Evolutionary conservation across 495 filamentous ascomycete species (phyloP).

Genomic region (Penicillium soppii): DNA sequence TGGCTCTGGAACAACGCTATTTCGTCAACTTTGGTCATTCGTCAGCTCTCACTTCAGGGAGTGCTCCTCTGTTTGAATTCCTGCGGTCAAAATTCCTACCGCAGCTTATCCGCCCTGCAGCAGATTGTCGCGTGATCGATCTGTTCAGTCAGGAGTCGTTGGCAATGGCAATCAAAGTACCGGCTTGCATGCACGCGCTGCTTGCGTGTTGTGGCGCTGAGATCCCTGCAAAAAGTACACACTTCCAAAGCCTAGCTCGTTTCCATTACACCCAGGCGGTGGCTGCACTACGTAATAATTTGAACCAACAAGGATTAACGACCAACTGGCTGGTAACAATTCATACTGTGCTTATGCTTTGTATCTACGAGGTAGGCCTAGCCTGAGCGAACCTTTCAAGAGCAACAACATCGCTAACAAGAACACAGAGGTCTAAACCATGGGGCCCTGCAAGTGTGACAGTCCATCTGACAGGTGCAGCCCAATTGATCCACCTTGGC

Average conservation of each 20-base stretch:
- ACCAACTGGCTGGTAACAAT: slow-evolving; percentile 9
- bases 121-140: slow-evolving; percentile 8
- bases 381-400: background rate
- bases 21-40: background rate
- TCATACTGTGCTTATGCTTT: slow-evolving; percentile 19
- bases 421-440: slow-evolving; percentile 17
- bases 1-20: background rate
- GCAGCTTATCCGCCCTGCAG: slow-evolving; percentile 16
- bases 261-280: slow-evolving; percentile 17
- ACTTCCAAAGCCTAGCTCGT: slow-evolving; percentile 7
- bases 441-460: slow-evolving; percentile 11
- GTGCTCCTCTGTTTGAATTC: slow-evolving; percentile 18
- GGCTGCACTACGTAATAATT: slow-evolving; percentile 4
- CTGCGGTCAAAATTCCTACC: slow-evolving; percentile 16
- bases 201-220: slow-evolving; percentile 25
- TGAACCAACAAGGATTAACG: background rate
- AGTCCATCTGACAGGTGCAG: slow-evolving; percentile 20
- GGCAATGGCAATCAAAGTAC: slow-evolving; percentile 5
- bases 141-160: slow-evolving; percentile 11
- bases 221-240: slow-evolving; percentile 10
- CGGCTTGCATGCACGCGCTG: slow-evolving; percentile 23
- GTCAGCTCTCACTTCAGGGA: slow-evolving; percentile 11
- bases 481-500: slow-evolving; percentile 15
- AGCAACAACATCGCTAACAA: background rate
- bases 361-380: slow-evolving; percentile 22